A percentile compares a stretch with the other conserved stretches of the same genome.
phyloP scores from a whole-genome alignment of 1,139 yeast species.

The Arxiozyma bovina region DNA sequence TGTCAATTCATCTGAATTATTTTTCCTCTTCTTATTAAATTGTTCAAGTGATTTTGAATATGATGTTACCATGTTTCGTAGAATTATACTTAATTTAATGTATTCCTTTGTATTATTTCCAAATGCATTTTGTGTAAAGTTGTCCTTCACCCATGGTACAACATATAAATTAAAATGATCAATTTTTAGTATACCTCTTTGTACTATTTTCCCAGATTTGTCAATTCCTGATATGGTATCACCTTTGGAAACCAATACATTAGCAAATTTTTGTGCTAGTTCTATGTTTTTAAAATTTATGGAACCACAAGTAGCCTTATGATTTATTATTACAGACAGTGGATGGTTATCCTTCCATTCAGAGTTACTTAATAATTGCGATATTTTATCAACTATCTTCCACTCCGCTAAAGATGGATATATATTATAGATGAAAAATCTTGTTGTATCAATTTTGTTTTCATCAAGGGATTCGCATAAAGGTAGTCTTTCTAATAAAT shows the following conservation, averaged over 20 bases:
- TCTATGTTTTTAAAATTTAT: conserved; percentile 16
- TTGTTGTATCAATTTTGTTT: conserved; percentile 5
- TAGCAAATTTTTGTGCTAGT: conserved; percentile 13
- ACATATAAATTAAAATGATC: conserved; percentile 16
- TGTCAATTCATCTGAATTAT: conserved; percentile 1
- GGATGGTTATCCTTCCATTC: conserved; percentile 22
- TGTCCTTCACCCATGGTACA: conserved; percentile 17
- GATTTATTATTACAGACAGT: conserved; percentile 19
- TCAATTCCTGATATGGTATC: conserved; percentile 2
- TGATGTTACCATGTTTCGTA: conserved; percentile 12
- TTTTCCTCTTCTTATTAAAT: background rate
- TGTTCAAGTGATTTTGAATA: conserved; percentile 6
- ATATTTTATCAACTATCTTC: conserved; percentile 19
- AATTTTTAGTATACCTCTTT: conserved; percentile 17
- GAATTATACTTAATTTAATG: conserved; percentile 14
- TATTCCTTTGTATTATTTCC: conserved; percentile 14
- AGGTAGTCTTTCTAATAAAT: conserved; percentile 12
- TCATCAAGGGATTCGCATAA: conserved; percentile 13
- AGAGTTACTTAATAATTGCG: conserved; percentile 12
- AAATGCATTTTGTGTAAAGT: conserved; percentile 18
- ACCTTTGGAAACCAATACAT: conserved; percentile 2
- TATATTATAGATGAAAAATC: conserved; percentile 25
- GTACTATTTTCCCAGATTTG: background rate
- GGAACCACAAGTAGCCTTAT: conserved; percentile 25
- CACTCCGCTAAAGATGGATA: conserved; percentile 25